Evolutionary conservation across 257 asterid genomes (phyloP).

Genomic region (Fraxinus excelsior): DNA sequence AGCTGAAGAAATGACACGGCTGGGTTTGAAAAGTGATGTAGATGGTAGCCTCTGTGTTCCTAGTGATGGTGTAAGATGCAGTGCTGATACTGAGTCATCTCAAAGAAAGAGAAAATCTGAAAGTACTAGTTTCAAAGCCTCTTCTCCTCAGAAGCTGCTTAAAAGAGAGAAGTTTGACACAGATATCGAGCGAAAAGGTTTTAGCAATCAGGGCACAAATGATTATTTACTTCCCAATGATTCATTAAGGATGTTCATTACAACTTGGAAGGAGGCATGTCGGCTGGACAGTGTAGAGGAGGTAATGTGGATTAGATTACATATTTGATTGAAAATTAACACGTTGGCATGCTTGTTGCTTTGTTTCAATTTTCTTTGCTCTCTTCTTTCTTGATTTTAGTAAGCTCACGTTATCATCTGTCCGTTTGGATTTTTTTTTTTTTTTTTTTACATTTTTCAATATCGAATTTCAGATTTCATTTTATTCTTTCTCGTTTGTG

Average conservation of each 20-base stretch:
- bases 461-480: conserved; percentile 18
- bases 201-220: conserved; percentile 25
- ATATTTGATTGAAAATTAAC: conserved; percentile 1
- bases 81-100: conserved; percentile 32
- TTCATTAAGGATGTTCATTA: conserved; percentile 54
- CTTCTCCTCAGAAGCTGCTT: conserved; percentile 39
- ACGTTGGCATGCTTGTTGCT: neutral
- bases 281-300: conserved; percentile 47
- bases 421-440: neutral
- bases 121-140: conserved; percentile 31
- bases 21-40: conserved; percentile 64
- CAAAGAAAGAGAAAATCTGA: conserved; percentile 59
- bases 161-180: conserved; percentile 37
- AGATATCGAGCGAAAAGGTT: conserved; percentile 30
- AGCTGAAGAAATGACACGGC: conserved; percentile 76
- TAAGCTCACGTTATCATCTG: neutral
- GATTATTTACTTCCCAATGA: conserved; percentile 43
- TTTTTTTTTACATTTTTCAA: neutral
- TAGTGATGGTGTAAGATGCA: conserved; percentile 36
- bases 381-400: neutral
- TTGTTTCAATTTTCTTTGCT: neutral
- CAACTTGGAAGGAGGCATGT: conserved; percentile 91
- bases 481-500: conserved; percentile 24
- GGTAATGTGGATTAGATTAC: conserved; percentile 47
- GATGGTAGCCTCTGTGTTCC: conserved; percentile 27